phyloP scores from a whole-genome alignment of 495 filamentous ascomycete species.

The Talaromyces stipitatus region DNA sequence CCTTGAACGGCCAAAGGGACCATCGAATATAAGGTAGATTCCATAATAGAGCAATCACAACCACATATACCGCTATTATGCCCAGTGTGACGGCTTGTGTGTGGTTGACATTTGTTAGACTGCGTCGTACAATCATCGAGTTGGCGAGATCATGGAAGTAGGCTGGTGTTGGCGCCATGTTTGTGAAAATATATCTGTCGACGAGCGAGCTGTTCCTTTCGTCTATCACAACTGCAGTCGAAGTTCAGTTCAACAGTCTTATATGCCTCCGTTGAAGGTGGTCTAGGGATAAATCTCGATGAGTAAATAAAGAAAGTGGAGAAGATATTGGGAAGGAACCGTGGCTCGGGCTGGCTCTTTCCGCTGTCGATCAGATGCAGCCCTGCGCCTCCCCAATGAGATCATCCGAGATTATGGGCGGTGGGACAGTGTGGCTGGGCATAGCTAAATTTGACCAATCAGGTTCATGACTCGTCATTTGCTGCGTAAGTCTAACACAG shows the following conservation, averaged over 20 bases:
- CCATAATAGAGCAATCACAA: constrained; percentile 69
- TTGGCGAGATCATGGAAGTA: neutral
- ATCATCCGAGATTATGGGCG: neutral
- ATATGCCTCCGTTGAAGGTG: too few species aligned
- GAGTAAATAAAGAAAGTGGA: neutral
- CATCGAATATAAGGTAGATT: constrained; percentile 69
- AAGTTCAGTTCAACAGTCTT: too few species aligned
- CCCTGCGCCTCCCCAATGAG: neutral
- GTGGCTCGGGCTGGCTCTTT: neutral
- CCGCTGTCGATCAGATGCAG: constrained; percentile 1
- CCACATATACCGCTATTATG: constrained; percentile 59
- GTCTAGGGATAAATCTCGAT: too few species aligned
- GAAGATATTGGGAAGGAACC: neutral
- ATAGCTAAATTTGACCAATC: neutral
- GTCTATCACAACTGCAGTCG: too few species aligned
- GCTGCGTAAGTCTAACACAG: neutral
- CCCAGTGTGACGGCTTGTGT: constrained; percentile 70
- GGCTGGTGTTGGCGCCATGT: neutral
- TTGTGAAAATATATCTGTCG: neutral
- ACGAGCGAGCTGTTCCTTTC: too few species aligned
- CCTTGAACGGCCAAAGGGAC: constrained; percentile 79
- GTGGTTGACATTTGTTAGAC: constrained; percentile 52
- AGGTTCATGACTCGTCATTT: neutral
- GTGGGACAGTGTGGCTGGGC: neutral
- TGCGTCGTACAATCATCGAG: constrained; percentile 23